phyloP scores from a whole-genome alignment of 2,329 filamentous ascomycete genomes.

The Verticillium albo-atrum region DNA sequence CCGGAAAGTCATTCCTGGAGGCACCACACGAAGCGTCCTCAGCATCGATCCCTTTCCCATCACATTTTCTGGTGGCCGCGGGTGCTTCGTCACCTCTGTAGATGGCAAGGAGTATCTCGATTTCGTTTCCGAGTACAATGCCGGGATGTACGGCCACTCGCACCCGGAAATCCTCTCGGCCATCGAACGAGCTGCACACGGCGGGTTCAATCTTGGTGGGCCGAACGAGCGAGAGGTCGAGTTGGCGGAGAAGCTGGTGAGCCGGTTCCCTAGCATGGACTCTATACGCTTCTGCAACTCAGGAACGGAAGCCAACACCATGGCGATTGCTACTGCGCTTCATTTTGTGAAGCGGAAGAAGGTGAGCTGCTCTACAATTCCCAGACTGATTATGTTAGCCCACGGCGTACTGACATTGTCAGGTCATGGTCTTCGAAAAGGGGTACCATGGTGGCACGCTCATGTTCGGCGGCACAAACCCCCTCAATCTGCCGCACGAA shows the following conservation, averaged over 20 bases:
- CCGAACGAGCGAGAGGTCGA: conserved; percentile 46
- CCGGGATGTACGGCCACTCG: conserved; percentile 63
- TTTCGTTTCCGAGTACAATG: conserved; percentile 59
- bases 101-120: conserved; percentile 50
- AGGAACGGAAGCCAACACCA: conserved; percentile 61
- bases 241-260: conserved; percentile 46
- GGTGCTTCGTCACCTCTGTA: conserved; percentile 31
- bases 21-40: conserved; percentile 41
- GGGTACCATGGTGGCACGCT: conserved; percentile 47
- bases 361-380: conserved; percentile 18
- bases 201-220: conserved; percentile 51
- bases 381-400: background rate
- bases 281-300: conserved; percentile 59
- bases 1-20: conserved; percentile 29
- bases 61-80: conserved; percentile 30
- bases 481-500: conserved; percentile 43
- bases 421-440: conserved; percentile 39
- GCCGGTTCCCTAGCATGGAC: conserved; percentile 47
- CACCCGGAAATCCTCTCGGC: conserved; percentile 48
- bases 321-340: conserved; percentile 51
- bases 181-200: conserved; percentile 37
- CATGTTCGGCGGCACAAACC: conserved; percentile 28
- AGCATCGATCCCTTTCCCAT: conserved; percentile 39
- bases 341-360: conserved; percentile 38
- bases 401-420: background rate